Conservation (phyloP, 371 early-diverging fungal species). For the Blakeslea trispora region DNA sequence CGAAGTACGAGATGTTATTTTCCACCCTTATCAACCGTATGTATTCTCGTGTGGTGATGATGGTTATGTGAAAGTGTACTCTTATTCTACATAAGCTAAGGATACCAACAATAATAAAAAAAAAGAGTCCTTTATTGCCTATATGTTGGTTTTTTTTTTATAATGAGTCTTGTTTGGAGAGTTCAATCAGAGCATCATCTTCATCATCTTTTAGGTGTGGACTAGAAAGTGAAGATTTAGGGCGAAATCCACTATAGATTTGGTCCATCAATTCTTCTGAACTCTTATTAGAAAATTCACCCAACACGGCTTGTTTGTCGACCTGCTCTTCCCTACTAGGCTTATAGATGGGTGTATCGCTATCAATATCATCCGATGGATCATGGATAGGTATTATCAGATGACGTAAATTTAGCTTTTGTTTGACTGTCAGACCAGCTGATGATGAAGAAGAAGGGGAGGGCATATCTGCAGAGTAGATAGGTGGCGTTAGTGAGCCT, state of each 20-base stretch:
- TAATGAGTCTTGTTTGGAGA: conserved; percentile 7
- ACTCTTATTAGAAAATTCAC: conserved; percentile 39
- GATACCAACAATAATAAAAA: not conserved
- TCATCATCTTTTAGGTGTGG: conserved; percentile 9
- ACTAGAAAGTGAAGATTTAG: not conserved
- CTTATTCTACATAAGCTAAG: conserved; percentile 15
- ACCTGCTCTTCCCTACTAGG: conserved; percentile 25
- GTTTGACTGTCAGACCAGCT: not conserved
- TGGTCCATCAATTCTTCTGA: conserved; percentile 51
- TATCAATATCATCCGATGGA: conserved; percentile 51
- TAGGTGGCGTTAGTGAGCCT: conserved; percentile 32
- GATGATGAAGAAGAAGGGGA: not conserved
- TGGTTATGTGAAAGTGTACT: conserved; percentile 44
- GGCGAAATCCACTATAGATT: conserved; percentile 41
- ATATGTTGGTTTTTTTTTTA: too few species aligned
- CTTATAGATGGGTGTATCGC: conserved; percentile 51
- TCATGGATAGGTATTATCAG: conserved; percentile 47
- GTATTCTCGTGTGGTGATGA: conserved; percentile 85
- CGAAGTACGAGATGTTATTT: conserved; percentile 89
- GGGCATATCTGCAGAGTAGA: not conserved
- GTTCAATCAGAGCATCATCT: conserved; percentile 11
- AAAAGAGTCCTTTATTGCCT: not conserved
- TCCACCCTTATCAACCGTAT: conserved; percentile 79
- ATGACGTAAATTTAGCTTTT: conserved; percentile 12
- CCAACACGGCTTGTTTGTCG: conserved; percentile 33